Percentiles rank a stretch among this genome's conserved stretches.
These are phyloP conservation scores for Ceratocystis albifundus DNA, from an alignment of 2,329 filamentous ascomycete genomes.

Conservation along the genomic window DNA sequence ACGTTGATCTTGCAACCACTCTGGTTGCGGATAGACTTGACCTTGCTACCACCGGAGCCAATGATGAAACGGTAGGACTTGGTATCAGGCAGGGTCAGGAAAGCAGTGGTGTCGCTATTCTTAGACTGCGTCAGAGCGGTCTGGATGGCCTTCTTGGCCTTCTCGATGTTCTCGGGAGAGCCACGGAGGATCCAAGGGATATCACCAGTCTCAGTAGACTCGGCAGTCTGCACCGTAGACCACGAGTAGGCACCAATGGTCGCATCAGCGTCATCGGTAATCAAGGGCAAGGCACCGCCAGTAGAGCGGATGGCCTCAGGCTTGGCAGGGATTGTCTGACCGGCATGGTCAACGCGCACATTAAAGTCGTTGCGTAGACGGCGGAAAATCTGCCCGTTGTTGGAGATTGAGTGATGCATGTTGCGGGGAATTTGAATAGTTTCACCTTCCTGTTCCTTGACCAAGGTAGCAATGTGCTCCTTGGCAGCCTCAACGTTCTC, in stretches of 20 bases:
- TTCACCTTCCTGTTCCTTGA: constrained; percentile 81
- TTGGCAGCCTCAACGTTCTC: constrained; percentile 75
- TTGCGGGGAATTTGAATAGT: constrained; percentile 72
- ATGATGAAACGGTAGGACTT: constrained; percentile 83
- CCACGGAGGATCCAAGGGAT: constrained; percentile 88
- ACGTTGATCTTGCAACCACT: constrained; percentile 92
- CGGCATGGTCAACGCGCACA: constrained; percentile 84
- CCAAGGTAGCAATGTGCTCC: constrained; percentile 63
- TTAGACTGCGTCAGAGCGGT: constrained; percentile 60
- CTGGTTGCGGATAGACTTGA: constrained; percentile 84
- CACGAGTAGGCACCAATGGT: constrained; percentile 63
- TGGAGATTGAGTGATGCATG: constrained; percentile 72
- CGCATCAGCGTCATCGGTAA: constrained; percentile 69
- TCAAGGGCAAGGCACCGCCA: constrained; percentile 64
- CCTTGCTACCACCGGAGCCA: constrained; percentile 76
- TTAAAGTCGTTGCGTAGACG: constrained; percentile 73
- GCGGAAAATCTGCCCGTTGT: constrained; percentile 90
- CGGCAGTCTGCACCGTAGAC: constrained; percentile 56
- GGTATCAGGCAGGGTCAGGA: constrained; percentile 80
- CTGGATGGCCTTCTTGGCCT: constrained; percentile 64
- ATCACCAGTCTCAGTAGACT: constrained; percentile 51
- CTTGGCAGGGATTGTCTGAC: constrained; percentile 63
- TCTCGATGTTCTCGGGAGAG: constrained; percentile 62
- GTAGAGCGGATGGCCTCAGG: constrained; percentile 47
- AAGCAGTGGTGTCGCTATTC: constrained; percentile 64